Base-by-base conservation (phyloP, 306 rosid genomes). In the Argentina anserina region DNA sequence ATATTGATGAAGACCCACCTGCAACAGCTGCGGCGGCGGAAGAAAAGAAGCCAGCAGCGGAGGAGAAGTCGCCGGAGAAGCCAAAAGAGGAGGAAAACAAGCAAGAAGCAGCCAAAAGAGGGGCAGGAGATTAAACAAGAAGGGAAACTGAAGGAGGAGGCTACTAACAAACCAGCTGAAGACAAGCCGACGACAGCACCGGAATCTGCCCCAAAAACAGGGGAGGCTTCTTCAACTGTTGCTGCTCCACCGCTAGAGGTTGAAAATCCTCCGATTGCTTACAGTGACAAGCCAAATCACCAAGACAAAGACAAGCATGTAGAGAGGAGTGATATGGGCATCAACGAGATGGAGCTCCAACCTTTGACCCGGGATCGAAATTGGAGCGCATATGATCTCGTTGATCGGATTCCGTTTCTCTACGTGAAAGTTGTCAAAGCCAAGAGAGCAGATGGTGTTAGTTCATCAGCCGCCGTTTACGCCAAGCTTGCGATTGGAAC, bases 401-500 rank as follows among this genome's bases (percentile, higher is more conserved):
- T 93, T 0, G 92, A 84, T 31, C 85, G 84, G 12, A 91, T 89
- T 92, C 88, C 96, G 6, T 91, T 91, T 55, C 88, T 91, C 4
- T 89, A 75, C 4, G 97, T 89, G 0, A 87, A 92, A 2, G 84
- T 85, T 1, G 85, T 91, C 1, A 93, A 93, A 76, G 87, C 87
- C 20, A 93, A 91, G 63, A 77, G 62, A 23, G 76, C 56, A 0
- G 74, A 73, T 11, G 31, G 4, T 0, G 21, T 36, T 5, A 43
- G 49, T 21, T 80, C 73, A 5, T 18, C 79, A 0, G 77, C 64
- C 18, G 25, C 84, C 0, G 12, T 78, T 63, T 82, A 72, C 64
- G 81, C 97, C 0, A 91, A 91, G 82, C 96, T 93, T 1, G 92
- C 80, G 61, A 86, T 93, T 6, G 97, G 96, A 56, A 87, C 97